Conservation (phyloP, 768 basidiomycete species). For the Auricularia auricula-judae region DNA sequence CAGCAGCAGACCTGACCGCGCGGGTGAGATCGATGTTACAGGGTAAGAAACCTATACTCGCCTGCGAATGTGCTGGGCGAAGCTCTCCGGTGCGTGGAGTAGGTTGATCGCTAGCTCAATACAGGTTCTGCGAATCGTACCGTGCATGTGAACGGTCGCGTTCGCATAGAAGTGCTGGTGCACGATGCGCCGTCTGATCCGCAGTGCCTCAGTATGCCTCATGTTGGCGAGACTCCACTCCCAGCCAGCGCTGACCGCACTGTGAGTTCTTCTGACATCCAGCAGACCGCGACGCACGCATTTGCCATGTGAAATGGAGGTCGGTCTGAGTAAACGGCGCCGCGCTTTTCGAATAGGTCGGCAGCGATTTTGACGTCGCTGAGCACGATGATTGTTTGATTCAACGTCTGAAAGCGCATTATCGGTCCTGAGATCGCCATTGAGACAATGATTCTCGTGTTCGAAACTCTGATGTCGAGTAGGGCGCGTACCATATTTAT, state of each 20-base stretch:
- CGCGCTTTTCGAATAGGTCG: conserved; percentile 4
- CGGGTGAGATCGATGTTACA: background rate
- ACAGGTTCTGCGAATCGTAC: background rate
- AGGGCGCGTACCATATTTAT: background rate
- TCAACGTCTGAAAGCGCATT: background rate
- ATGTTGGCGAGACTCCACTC: too few relatives aligned
- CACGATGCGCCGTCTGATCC: background rate
- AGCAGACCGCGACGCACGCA: background rate
- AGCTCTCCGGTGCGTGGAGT: background rate
- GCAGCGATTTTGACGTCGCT: background rate
- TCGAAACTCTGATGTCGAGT: background rate
- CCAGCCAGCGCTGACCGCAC: too few relatives aligned
- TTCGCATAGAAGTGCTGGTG: background rate
- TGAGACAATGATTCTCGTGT: background rate
- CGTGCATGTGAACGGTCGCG: background rate
- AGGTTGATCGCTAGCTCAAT: background rate
- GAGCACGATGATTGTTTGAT: background rate
- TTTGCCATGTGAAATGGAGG: background rate
- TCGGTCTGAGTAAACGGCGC: conserved; percentile 2
- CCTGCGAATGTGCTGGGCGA: background rate
- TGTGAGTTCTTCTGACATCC: too few relatives aligned
- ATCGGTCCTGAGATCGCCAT: background rate
- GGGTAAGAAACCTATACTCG: background rate
- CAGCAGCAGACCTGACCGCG: conserved; percentile 18
- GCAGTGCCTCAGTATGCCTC: too few relatives aligned